Evolutionary conservation across 768 basidiomycete species (phyloP).

Genomic region (Tulasnella sp.): DNA sequence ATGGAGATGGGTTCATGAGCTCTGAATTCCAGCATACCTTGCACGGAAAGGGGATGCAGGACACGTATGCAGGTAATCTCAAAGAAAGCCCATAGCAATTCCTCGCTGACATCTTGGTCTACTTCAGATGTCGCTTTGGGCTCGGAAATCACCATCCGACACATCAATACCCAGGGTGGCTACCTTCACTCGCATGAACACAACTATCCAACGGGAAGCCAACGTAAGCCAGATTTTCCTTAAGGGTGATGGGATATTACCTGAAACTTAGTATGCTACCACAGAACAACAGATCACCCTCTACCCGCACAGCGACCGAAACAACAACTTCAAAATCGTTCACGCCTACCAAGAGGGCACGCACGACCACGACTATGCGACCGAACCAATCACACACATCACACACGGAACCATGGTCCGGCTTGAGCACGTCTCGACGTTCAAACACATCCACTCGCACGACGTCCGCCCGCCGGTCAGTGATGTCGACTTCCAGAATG

Average conservation of each 20-base stretch:
- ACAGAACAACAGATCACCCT: slow-evolving; percentile 99
- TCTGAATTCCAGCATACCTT: slow-evolving; percentile 97
- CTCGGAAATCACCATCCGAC: slow-evolving; percentile 72
- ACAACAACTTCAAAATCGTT: slow-evolving; percentile 83
- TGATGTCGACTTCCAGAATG: slow-evolving; percentile 98
- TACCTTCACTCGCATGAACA: slow-evolving; percentile 93
- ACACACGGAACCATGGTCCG: slow-evolving; percentile 60
- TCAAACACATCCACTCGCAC: slow-evolving; percentile 88
- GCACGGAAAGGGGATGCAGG: slow-evolving; percentile 77
- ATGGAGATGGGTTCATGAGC: slow-evolving; percentile 99
- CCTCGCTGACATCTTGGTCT: background rate
- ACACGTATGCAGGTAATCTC: slow-evolving; percentile 75
- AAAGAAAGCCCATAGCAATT: background rate
- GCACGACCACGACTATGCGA: slow-evolving; percentile 40
- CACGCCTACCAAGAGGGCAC: slow-evolving; percentile 47
- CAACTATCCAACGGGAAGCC: slow-evolving; percentile 79
- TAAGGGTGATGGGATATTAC: too few species aligned
- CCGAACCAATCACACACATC: slow-evolving; percentile 50
- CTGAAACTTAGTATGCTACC: too few species aligned
- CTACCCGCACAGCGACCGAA: slow-evolving; percentile 97
- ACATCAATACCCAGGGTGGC: slow-evolving; percentile 96
- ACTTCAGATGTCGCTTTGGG: slow-evolving; percentile 70
- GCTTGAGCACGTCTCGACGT: slow-evolving; percentile 66
- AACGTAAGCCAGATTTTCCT: slow-evolving; percentile 71
- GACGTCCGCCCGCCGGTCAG: slow-evolving; percentile 89